phyloP scores from a whole-genome alignment of 2,329 filamentous ascomycete genomes.

The Fusarium lyarnte region DNA sequence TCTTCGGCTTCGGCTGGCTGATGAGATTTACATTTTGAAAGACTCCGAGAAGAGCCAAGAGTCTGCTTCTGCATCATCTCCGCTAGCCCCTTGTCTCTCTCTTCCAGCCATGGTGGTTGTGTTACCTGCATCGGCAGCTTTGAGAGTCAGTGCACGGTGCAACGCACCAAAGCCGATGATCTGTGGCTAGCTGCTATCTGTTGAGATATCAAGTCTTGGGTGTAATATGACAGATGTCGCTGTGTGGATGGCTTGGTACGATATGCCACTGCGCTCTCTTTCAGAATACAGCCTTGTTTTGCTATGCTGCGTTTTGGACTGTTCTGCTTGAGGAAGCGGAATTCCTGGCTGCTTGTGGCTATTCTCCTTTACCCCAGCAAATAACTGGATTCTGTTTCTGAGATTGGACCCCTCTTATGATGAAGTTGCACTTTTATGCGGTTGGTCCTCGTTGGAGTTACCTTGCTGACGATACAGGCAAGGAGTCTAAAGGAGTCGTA shows the following conservation, averaged over 20 bases:
- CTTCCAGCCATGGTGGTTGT: slow-evolving; percentile 24
- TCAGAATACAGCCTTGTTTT: slow-evolving; percentile 29
- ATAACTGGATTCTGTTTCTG: slow-evolving; percentile 33
- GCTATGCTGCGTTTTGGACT: background rate
- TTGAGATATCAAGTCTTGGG: slow-evolving; percentile 14
- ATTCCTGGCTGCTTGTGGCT: slow-evolving; percentile 30
- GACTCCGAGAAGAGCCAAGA: slow-evolving; percentile 21
- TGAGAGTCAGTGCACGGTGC: slow-evolving; percentile 40
- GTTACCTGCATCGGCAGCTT: slow-evolving; percentile 39
- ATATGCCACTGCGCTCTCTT: slow-evolving; percentile 12
- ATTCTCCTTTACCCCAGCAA: slow-evolving; percentile 24
- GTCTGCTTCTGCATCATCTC: slow-evolving; percentile 37
- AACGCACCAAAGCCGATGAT: slow-evolving; percentile 37
- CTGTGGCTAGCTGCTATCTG: slow-evolving; percentile 25
- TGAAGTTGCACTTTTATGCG: slow-evolving; percentile 34
- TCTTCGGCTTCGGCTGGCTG: slow-evolving; percentile 29
- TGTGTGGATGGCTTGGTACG: slow-evolving; percentile 15
- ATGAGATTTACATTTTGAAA: slow-evolving; percentile 37
- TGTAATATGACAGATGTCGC: slow-evolving; percentile 30
- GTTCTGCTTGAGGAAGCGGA: slow-evolving; percentile 11
- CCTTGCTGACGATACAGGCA: slow-evolving; percentile 35
- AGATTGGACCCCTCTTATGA: slow-evolving; percentile 38
- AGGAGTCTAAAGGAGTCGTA: slow-evolving; percentile 9
- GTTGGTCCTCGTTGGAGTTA: slow-evolving; percentile 37
- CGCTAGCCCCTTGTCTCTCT: slow-evolving; percentile 37